Base-by-base conservation (phyloP, 208 protist species). In the Giardia muris region DNA sequence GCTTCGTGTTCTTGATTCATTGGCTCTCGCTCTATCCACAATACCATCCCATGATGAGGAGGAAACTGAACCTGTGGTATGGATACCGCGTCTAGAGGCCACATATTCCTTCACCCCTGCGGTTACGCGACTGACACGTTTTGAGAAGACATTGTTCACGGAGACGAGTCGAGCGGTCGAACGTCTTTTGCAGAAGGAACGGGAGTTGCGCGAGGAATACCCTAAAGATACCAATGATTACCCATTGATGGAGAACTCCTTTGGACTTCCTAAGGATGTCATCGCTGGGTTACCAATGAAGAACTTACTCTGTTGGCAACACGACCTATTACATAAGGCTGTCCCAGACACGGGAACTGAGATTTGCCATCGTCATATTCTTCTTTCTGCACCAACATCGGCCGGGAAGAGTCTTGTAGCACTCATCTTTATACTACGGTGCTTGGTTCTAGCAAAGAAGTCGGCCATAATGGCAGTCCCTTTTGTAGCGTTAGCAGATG, bases 401-500 rank as follows among this genome's bases (percentile, higher is more conserved):
- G 57, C 57, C 30, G 57, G 57, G 30, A 76, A 76, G 30, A 76
- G 57, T 30, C 57, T 76, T 10, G 57, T 76, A 30, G 57, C 57
- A 76, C 30, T 76, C 57, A 76, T 76, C 57, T 76, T 39, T 76
- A 76, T 76, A 39, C 57, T 76, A 76, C 57, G 57, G 30, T 76
- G 57, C 30, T 30, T 76, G 30, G 10, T 30, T 76, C 57, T 76
- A 30, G 10, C 19, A 10, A 76, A 76, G 57, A 76, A 76, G 57
- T 76, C 57, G 10, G 57, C 57, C 57, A 89, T 89, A 3, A 45
- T 89, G 4, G 86, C 42, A 45, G 86, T 89, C 45, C 86, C 86
- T 43, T 89, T 45, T 43, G 86, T 89, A 45, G 86, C 86, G 42
- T 43, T 89, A 4, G 86, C 42, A 46, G 86, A 89, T 89, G 86